Evolutionary conservation across 2,329 filamentous ascomycete species (phyloP), one percentile per base, ranked within the genome.

Genomic region (Kalaharituber pfeilii): DNA sequence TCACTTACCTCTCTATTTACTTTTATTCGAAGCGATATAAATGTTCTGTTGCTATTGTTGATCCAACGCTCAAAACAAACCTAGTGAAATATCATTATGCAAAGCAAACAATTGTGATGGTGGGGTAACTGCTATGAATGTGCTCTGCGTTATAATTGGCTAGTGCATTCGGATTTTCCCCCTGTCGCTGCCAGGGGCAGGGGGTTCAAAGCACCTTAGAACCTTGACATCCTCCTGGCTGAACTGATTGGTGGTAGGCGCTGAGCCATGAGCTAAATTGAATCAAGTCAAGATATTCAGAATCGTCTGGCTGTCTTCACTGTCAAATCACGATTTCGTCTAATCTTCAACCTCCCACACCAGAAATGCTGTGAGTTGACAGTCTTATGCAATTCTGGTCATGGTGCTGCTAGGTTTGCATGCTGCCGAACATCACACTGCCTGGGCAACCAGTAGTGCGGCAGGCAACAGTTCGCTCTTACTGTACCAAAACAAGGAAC

Each of bases 311-410:
- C 42, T 47, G 42, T 20, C 9, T 36, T 15, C 5, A 47, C 5
- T 22, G 25, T 47, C 42, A 47, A 47, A 47, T 47, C 42, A 47
- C 42, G 42, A 47, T 47, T 47, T 47, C 42, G 42, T 47, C 42
- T 4, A 13, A 47, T 20, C 18, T 47, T 22, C n/a, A n/a, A 47
- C 42, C 42, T 22, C 15, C 5, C 42, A 47, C 42, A 20, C 18
- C 42, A 13, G 42, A 20, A 22, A n/a, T 15, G 18, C 24, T 20
- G 42, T 22, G 42, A 20, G 42, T 20, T 47, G 39, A 13, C 7
- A 22, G 39, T 47, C 42, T 47, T 47, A 47, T 47, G 42, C 42
- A 25, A 47, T 2, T 22, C 42, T 47, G n/a, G n/a, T 20, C 42
- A 11, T 47, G n/a, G 42, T 47, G 42, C 42, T 22, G 42, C 42